phyloP scores from a whole-genome alignment of 2,329 filamentous ascomycete species.

The Aspergillus thermomutatus region DNA sequence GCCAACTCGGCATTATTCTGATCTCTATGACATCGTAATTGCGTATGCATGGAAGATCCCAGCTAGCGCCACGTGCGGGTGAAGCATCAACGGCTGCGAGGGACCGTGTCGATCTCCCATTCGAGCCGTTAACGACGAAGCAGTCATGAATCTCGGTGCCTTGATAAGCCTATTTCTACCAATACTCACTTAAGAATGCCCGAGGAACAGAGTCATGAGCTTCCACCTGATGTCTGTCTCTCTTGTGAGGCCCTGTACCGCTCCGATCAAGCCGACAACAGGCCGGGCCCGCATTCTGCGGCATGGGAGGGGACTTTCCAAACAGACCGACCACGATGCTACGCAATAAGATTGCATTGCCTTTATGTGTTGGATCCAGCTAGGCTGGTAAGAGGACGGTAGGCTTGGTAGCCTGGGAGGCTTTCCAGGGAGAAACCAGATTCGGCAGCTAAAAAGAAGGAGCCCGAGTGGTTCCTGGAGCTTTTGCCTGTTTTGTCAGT shows the following conservation, averaged over 20 bases:
- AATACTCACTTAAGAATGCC: slow-evolving; percentile 15
- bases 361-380: background rate
- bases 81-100: slow-evolving; percentile 38
- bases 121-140: slow-evolving; percentile 25
- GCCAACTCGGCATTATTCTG: slow-evolving; percentile 1
- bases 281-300: background rate
- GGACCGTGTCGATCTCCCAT: slow-evolving; percentile 37
- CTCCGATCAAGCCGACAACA: slow-evolving; percentile 1
- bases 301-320: background rate
- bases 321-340: background rate
- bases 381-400: background rate
- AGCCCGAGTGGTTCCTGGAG: background rate
- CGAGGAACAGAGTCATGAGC: slow-evolving; percentile 3
- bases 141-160: slow-evolving; percentile 15
- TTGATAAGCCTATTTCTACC: slow-evolving; percentile 19
- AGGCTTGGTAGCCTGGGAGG: background rate
- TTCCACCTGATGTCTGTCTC: background rate
- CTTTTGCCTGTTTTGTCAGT: background rate
- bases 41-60: slow-evolving; percentile 34
- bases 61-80: slow-evolving; percentile 38
- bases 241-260: background rate
- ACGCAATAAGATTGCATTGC: background rate
- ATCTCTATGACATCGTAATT: slow-evolving; percentile 4
- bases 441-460: background rate
- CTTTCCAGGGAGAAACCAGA: background rate